A percentile compares a stretch with the other conserved stretches of the same genome.
Conservation (phyloP, 208 protist species). For the Trypanosoma boissoni region DNA sequence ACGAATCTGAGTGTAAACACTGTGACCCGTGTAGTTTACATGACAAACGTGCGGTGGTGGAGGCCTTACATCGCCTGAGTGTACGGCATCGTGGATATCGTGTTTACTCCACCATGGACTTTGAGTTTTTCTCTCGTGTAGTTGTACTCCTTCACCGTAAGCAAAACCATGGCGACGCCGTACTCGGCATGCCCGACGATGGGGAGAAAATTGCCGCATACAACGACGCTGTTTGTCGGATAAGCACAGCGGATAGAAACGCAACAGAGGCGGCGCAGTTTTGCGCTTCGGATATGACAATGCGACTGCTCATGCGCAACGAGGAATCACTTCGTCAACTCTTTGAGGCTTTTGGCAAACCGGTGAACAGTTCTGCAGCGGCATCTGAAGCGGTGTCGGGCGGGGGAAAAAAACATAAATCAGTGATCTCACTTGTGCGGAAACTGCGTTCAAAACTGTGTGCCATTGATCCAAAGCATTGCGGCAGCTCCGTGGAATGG, state of each 20-base stretch:
- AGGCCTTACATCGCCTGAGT: slow-evolving; percentile 45
- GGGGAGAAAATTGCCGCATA: slow-evolving; percentile 52
- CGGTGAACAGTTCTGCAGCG: background rate
- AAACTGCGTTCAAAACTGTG: slow-evolving; percentile 22
- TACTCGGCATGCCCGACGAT: slow-evolving; percentile 36
- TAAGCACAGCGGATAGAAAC: background rate
- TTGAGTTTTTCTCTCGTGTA: slow-evolving; percentile 55
- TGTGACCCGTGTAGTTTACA: slow-evolving; percentile 22
- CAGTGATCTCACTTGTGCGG: background rate
- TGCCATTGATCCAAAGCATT: slow-evolving; percentile 39
- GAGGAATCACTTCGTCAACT: slow-evolving; percentile 56
- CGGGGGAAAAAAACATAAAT: too few species aligned
- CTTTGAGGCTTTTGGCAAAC: slow-evolving; percentile 60
- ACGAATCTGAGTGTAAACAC: background rate
- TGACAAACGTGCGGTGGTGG: slow-evolving; percentile 47
- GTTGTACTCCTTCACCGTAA: slow-evolving; percentile 57
- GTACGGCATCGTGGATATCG: slow-evolving; percentile 55
- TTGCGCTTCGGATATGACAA: slow-evolving; percentile 37
- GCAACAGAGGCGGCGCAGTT: background rate
- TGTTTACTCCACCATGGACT: slow-evolving; percentile 39
- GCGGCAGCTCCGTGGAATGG: slow-evolving; percentile 24
- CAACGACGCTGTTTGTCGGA: slow-evolving; percentile 26
- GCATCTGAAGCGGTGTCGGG: too few species aligned
- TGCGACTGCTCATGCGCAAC: slow-evolving; percentile 52
- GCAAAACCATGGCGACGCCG: slow-evolving; percentile 18